Conservation (phyloP, 2,329 filamentous ascomycete species). For the Xylariaceae sp. region DNA sequence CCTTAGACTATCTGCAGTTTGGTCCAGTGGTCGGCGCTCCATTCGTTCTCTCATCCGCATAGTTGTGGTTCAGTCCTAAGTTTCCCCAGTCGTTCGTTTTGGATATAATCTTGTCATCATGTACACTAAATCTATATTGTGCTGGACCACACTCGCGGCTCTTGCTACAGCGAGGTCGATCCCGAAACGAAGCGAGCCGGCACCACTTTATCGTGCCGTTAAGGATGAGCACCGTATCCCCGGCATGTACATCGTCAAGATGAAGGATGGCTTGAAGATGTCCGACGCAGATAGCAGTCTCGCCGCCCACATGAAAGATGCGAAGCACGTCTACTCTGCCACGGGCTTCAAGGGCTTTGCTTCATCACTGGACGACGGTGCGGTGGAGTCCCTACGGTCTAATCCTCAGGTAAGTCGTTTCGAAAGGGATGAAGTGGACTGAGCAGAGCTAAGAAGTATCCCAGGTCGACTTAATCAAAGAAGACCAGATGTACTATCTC, state of each 20-base stretch:
- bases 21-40: too few species aligned
- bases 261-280: slow-evolving; percentile 5
- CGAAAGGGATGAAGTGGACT: background rate
- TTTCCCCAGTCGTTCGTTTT: too few species aligned
- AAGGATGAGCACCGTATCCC: slow-evolving; percentile 3
- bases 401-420: slow-evolving; percentile 6
- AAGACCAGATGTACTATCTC: slow-evolving; percentile 18
- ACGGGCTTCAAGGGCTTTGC: slow-evolving; percentile 12
- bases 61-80: too few species aligned
- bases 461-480: slow-evolving; percentile 12
- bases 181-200: slow-evolving; percentile 1
- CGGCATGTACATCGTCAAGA: slow-evolving; percentile 12
- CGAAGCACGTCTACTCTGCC: slow-evolving; percentile 6
- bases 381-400: slow-evolving; percentile 2
- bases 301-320: background rate
- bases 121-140: slow-evolving; percentile 4
- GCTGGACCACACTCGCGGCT: slow-evolving; percentile 2
- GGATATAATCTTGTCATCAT: background rate
- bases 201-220: background rate
- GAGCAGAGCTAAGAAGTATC: background rate
- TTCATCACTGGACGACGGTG: slow-evolving; percentile 1
- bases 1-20: too few species aligned
- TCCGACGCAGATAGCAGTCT: slow-evolving; percentile 1
- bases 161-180: slow-evolving; percentile 5
- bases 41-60: too few species aligned